These are phyloP conservation scores for Neonectria ditissima DNA, from an alignment of 2,329 filamentous ascomycete species.

Conservation along the genomic window DNA sequence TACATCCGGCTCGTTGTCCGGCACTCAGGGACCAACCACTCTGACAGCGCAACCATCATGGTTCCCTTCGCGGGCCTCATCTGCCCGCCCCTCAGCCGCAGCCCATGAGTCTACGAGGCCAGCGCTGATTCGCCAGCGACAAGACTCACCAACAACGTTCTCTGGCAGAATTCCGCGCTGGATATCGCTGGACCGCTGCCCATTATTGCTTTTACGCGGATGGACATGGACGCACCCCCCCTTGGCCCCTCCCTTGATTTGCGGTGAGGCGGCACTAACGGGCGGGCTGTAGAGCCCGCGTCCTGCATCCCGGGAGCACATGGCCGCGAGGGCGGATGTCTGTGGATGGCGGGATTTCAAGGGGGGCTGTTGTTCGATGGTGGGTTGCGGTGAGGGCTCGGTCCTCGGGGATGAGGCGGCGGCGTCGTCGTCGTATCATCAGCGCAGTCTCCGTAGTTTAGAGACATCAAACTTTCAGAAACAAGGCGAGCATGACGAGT, in stretches of 20 bases:
- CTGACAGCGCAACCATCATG: conserved; percentile 4
- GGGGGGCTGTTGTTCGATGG: conserved; percentile 21
- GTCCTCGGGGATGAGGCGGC: conserved; percentile 11
- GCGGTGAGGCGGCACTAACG: conserved; percentile 26
- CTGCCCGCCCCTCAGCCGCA: not conserved
- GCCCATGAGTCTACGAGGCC: conserved; percentile 37
- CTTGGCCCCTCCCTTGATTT: not conserved
- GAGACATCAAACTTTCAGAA: conserved; percentile 3
- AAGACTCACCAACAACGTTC: not conserved
- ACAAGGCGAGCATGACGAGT: conserved; percentile 5
- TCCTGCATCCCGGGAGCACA: conserved; percentile 36
- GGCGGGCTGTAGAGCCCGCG: conserved; percentile 18
- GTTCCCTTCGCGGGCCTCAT: conserved; percentile 14
- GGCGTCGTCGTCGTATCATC: conserved; percentile 10
- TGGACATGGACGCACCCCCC: conserved; percentile 11
- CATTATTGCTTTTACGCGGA: not conserved
- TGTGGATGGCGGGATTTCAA: conserved; percentile 36
- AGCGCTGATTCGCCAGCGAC: conserved; percentile 37
- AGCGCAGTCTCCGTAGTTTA: conserved; percentile 21
- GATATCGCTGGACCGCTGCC: not conserved
- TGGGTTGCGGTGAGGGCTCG: conserved; percentile 30
- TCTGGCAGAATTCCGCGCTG: conserved; percentile 14
- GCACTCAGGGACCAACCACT: conserved; percentile 20
- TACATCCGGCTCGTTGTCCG: conserved; percentile 16
- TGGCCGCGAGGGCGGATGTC: conserved; percentile 31